Evolutionary conservation across 805 yeast genomes (phyloP).

Genomic region (Blastobotrys muscicola): DNA sequence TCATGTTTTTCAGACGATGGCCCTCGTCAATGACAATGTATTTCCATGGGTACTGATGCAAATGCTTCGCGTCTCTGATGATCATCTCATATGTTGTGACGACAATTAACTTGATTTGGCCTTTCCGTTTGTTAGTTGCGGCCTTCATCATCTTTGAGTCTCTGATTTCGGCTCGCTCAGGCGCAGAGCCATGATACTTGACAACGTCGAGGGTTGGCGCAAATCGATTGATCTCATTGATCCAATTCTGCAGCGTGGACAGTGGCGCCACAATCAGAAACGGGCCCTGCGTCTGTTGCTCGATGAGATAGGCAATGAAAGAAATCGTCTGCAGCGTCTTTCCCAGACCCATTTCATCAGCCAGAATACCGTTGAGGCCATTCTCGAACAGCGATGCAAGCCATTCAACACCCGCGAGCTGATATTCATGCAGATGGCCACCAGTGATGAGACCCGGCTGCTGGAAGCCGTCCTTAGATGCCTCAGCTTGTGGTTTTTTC

Average conservation of each 20-base stretch:
- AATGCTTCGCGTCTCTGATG: slow-evolving; percentile 52
- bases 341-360: slow-evolving; percentile 98
- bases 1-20: slow-evolving; percentile 78
- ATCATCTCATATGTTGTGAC: slow-evolving; percentile 78
- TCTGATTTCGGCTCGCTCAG: slow-evolving; percentile 77
- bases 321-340: slow-evolving; percentile 87
- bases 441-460: slow-evolving; percentile 50
- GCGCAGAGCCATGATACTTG: slow-evolving; percentile 86
- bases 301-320: slow-evolving; percentile 72
- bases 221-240: slow-evolving; percentile 64
- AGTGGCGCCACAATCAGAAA: slow-evolving; percentile 94
- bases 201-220: slow-evolving; percentile 72
- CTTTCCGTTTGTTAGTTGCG: neutral
- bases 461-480: too few species aligned
- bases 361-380: slow-evolving; percentile 89
- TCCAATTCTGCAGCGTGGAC: slow-evolving; percentile 85
- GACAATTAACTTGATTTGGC: slow-evolving; percentile 37
- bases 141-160: slow-evolving; percentile 23
- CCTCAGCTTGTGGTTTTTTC: too few species aligned
- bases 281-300: slow-evolving; percentile 57
- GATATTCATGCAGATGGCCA: slow-evolving; percentile 70
- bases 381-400: slow-evolving; percentile 78
- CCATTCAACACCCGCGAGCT: slow-evolving; percentile 88
- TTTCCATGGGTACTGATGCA: slow-evolving; percentile 57
- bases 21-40: slow-evolving; percentile 93